These are phyloP conservation scores for Climacium dendroides DNA, from an alignment of 225 moss, liverwort and hornwort species.

Conservation along the genomic window DNA sequence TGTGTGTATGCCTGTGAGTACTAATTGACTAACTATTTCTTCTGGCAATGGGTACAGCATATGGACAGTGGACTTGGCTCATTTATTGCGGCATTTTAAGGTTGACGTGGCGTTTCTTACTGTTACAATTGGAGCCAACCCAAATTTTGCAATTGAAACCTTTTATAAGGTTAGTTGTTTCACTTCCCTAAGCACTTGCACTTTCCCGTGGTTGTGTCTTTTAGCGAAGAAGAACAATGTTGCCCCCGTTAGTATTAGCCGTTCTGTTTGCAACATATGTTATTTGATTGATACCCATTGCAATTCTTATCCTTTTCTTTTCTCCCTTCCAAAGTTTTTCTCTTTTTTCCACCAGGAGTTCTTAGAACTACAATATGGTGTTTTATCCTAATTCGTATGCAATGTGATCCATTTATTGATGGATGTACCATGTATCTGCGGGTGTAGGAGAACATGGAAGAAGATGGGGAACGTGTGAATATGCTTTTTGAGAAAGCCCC, in stretches of 20 bases:
- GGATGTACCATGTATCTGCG: not conserved
- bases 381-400: not conserved
- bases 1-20: not conserved
- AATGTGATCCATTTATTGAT: not conserved
- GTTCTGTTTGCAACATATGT: not conserved
- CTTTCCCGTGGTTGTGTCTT: not conserved
- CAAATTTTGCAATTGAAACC: slow-evolving; percentile 80
- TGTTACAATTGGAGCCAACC: slow-evolving; percentile 94
- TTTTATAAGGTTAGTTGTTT: slow-evolving; percentile 64
- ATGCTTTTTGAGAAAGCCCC: slow-evolving; percentile 77
- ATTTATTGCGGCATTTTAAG: slow-evolving; percentile 77
- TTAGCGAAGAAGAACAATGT: not conserved
- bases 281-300: not conserved
- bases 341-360: not conserved
- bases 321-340: not conserved
- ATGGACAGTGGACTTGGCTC: slow-evolving; percentile 98
- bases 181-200: not conserved
- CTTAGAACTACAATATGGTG: not conserved
- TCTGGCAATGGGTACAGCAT: slow-evolving; percentile 43
- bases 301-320: not conserved
- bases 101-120: slow-evolving; percentile 86
- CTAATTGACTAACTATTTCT: not conserved
- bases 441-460: slow-evolving; percentile 82
- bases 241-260: not conserved
- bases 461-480: slow-evolving; percentile 88